Evolutionary conservation across 2,329 filamentous ascomycete species (phyloP).

Genomic region (Colletotrichum sp.): DNA sequence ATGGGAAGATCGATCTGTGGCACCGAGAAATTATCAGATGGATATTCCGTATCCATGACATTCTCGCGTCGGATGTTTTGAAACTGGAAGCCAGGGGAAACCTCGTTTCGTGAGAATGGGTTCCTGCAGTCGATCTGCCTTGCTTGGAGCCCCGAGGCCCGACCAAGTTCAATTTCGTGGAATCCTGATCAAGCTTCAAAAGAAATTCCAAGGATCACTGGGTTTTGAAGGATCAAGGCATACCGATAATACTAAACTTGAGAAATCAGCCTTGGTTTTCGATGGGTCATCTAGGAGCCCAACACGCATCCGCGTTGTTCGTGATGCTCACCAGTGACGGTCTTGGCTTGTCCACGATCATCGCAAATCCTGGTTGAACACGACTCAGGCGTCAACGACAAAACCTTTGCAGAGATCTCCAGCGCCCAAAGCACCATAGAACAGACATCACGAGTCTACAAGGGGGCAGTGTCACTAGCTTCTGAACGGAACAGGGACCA

Average conservation of each 20-base stretch:
- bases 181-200: rapidly evolving
- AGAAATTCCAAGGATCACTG: neutral
- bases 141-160: neutral
- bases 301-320: neutral
- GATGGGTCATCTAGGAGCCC: neutral
- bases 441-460: neutral
- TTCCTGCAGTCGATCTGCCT: neutral
- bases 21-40: too few species aligned
- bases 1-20: neutral
- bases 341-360: neutral
- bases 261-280: neutral
- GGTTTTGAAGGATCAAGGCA: neutral
- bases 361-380: neutral
- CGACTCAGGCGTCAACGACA: neutral
- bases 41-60: neutral
- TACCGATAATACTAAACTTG: neutral
- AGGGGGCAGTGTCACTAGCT: neutral
- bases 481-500: neutral
- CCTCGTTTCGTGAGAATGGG: neutral
- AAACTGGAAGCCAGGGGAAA: neutral
- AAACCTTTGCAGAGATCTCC: neutral
- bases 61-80: neutral
- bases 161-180: neutral
- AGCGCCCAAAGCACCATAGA: neutral
- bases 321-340: rapidly evolving